A percentile compares a stretch with the other conserved stretches of the same genome.
Evolutionary conservation across 2,329 filamentous ascomycete genomes (phyloP).

Genomic region (Ploettnerulaceae sp.): DNA sequence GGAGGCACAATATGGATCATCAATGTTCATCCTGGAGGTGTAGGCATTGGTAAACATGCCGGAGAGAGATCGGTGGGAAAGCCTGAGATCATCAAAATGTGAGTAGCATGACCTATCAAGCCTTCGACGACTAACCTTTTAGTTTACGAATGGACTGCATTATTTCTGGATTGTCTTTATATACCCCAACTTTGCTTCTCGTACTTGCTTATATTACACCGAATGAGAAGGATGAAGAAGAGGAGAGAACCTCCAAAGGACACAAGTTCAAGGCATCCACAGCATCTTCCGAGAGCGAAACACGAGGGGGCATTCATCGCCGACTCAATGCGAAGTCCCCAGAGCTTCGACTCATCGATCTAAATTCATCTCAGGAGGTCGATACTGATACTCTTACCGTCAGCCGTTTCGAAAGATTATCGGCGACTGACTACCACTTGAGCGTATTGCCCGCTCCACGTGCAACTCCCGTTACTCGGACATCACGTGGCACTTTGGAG

Average conservation of each 20-base stretch:
- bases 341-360: slow-evolving; percentile 85
- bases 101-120: slow-evolving; percentile 38
- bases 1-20: slow-evolving; percentile 95
- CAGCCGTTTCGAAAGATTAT: slow-evolving; percentile 79
- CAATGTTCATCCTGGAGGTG: slow-evolving; percentile 75
- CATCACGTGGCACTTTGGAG: slow-evolving; percentile 70
- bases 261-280: slow-evolving; percentile 38
- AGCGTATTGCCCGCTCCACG: slow-evolving; percentile 74
- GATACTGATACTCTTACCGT: slow-evolving; percentile 83
- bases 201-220: slow-evolving; percentile 85
- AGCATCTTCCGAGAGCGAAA: slow-evolving; percentile 50
- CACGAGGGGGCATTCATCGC: slow-evolving; percentile 61
- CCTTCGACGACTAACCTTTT: slow-evolving; percentile 29
- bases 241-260: slow-evolving; percentile 36
- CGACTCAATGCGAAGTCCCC: slow-evolving; percentile 78
- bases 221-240: slow-evolving; percentile 39
- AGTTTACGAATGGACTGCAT: slow-evolving; percentile 95
- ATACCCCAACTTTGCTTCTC: slow-evolving; percentile 85
- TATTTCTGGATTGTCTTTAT: slow-evolving; percentile 93
- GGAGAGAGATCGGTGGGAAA: slow-evolving; percentile 70
- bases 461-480: slow-evolving; percentile 53
- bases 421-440: slow-evolving; percentile 88
- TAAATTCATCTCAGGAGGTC: slow-evolving; percentile 74
- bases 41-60: slow-evolving; percentile 59
- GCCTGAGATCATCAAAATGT: slow-evolving; percentile 91